phyloP scores from a whole-genome alignment of 805 yeast species.

The Myxozyma monticola region DNA sequence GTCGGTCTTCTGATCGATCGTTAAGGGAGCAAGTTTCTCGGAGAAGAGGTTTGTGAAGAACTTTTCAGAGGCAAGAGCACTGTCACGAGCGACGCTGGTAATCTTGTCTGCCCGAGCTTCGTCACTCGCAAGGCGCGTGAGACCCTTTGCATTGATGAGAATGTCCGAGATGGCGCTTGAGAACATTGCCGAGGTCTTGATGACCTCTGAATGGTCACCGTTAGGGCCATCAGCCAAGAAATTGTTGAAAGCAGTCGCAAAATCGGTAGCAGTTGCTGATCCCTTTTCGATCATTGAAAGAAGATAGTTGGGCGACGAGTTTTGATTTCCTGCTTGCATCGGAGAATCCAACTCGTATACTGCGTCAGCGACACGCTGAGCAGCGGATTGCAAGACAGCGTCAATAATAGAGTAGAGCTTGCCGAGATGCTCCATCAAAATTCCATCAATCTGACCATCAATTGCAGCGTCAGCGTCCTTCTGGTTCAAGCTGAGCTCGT shows the following conservation, averaged over 20 bases:
- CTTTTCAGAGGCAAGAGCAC: conserved; percentile 60
- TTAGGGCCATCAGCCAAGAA: conserved; percentile 74
- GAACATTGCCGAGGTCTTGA: conserved; percentile 62
- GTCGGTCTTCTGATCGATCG: conserved; percentile 70
- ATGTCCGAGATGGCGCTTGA: conserved; percentile 63
- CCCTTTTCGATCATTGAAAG: conserved; percentile 70
- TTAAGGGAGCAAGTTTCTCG: conserved; percentile 49
- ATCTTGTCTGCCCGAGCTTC: conserved; percentile 56
- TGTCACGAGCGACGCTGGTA: conserved; percentile 50
- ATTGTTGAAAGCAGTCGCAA: conserved; percentile 73
- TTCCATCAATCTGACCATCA: conserved; percentile 59
- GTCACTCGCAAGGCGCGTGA: conserved; percentile 53
- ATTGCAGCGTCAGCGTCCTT: conserved; percentile 53
- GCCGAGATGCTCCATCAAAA: conserved; percentile 49
- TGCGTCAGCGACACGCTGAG: conserved; percentile 71
- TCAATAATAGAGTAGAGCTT: conserved; percentile 62
- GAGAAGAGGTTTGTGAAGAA: conserved; percentile 64
- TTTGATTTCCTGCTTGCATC: conserved; percentile 78
- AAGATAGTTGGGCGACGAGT: conserved; percentile 68
- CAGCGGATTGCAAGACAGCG: conserved; percentile 66
- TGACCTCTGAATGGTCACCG: conserved; percentile 60
- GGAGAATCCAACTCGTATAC: conserved; percentile 71
- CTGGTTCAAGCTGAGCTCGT: conserved; percentile 45
- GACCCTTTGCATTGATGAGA: conserved; percentile 67
- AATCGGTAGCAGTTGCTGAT: conserved; percentile 71